Percentiles rank a stretch among this genome's conserved stretches.
Conservation (phyloP, 495 filamentous ascomycete species). For the Trichoderma gamsii region DNA sequence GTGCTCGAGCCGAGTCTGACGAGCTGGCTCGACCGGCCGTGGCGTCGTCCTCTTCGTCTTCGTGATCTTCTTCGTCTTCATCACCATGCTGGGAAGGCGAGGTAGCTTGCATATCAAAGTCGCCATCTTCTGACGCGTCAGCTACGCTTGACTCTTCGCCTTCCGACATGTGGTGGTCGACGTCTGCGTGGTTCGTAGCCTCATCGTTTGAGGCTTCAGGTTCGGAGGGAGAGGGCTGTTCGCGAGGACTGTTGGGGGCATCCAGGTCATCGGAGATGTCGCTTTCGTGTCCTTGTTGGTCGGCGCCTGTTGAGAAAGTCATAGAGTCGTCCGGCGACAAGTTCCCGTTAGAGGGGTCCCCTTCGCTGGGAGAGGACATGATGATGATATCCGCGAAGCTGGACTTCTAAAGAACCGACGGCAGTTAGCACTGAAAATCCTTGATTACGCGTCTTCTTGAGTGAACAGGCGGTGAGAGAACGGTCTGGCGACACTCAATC, state of each 20-base stretch:
- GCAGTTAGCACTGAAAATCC: conserved; percentile 34
- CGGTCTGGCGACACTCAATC: conserved; percentile 33
- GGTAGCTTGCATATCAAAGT: conserved; percentile 65
- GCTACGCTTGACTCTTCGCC: conserved; percentile 51
- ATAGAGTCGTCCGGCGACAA: conserved; percentile 25
- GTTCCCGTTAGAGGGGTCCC: conserved; percentile 39
- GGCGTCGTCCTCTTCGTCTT: conserved; percentile 40
- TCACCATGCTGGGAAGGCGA: conserved; percentile 46
- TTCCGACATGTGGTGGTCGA: conserved; percentile 49
- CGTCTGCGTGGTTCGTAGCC: conserved; percentile 57
- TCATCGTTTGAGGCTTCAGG: conserved; percentile 42
- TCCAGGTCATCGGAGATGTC: conserved; percentile 43
- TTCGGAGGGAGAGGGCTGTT: conserved; percentile 24
- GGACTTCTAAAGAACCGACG: conserved; percentile 40
- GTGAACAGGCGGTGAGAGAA: conserved; percentile 25
- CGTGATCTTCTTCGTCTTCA: conserved; percentile 41
- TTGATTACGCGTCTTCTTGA: conserved; percentile 17
- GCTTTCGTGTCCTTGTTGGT: conserved; percentile 34
- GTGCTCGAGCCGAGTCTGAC: conserved; percentile 52
- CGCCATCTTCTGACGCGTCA: conserved; percentile 72
- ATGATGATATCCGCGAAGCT: conserved; percentile 30
- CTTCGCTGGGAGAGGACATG: conserved; percentile 47
- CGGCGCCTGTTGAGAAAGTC: conserved; percentile 16
- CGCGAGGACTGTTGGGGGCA: conserved; percentile 20
- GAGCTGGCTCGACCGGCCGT: conserved; percentile 33